Percentiles rank a stretch among this genome's conserved stretches.
Evolutionary conservation across 768 basidiomycete species (phyloP).

Genomic region (Boletus fagicola): DNA sequence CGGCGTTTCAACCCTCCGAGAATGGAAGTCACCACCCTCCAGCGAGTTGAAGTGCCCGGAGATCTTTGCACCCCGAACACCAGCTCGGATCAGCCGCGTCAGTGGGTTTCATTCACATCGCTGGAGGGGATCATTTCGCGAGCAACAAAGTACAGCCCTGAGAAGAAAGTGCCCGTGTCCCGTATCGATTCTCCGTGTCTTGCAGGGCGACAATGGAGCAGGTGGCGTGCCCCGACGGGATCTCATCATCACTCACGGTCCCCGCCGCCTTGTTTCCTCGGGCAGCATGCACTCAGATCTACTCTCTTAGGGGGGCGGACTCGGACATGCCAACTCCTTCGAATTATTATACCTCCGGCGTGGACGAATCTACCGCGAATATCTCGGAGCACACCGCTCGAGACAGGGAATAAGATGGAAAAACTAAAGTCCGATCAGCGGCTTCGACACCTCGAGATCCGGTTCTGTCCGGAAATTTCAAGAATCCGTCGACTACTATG

Average conservation of each 20-base stretch:
- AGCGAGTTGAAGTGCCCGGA: background rate
- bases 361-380: constrained; percentile 19
- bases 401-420: constrained; percentile 7
- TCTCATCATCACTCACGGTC: background rate
- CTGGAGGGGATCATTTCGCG: no score
- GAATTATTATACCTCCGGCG: constrained; percentile 2
- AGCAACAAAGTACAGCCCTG: background rate
- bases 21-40: constrained; percentile 2
- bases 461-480: constrained; percentile 13
- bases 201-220: background rate
- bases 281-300: constrained; percentile 1
- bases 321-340: background rate
- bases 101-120: background rate
- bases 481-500: constrained; percentile 13
- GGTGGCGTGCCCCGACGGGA: background rate
- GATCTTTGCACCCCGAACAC: background rate
- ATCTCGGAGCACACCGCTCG: constrained; percentile 15
- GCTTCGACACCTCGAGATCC: constrained; percentile 23
- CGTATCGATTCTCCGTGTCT: background rate
- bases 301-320: background rate
- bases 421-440: constrained; percentile 15
- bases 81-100: background rate
- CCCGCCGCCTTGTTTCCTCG: constrained; percentile 10
- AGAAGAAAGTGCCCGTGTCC: background rate
- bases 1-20: constrained; percentile 13